Evolutionary conservation across 371 early-diverging fungal species (phyloP).

Genomic region (Mortierella sp.): DNA sequence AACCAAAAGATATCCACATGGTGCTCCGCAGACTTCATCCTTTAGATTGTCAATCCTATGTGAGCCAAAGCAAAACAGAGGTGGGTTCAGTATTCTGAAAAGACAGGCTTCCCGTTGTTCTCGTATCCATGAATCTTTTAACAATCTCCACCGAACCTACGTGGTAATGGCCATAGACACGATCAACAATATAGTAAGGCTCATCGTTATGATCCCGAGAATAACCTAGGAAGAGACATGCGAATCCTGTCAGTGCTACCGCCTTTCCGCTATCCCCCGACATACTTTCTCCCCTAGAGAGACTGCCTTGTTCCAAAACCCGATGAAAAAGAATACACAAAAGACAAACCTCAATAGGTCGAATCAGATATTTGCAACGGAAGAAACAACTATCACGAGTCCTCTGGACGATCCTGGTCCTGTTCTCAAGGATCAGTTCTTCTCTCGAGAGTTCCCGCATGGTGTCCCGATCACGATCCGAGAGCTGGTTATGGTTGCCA

Average conservation of each 20-base stretch:
- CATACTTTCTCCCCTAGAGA: no score
- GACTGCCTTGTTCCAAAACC: no score
- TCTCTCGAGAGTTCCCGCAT: conserved; percentile 32
- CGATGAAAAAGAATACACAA: no score
- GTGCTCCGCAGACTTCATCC: conserved; percentile 68
- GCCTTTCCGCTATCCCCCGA: no score
- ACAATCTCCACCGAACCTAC: conserved; percentile 6
- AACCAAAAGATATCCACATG: conserved; percentile 73
- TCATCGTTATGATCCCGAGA: conserved; percentile 27
- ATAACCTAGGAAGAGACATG: conserved; percentile 14
- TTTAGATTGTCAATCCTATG: conserved; percentile 63
- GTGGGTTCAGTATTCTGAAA: background rate
- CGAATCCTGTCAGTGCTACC: no score
- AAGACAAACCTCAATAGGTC: conserved; percentile 42
- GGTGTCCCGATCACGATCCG: conserved; percentile 41
- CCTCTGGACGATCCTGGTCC: conserved; percentile 29
- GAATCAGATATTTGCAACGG: conserved; percentile 28
- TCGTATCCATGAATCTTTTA: background rate
- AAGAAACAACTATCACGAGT: conserved; percentile 43
- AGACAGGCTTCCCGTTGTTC: background rate
- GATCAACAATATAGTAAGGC: conserved; percentile 33
- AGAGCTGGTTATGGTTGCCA: conserved; percentile 16
- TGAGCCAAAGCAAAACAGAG: background rate
- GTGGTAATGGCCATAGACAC: conserved; percentile 41
- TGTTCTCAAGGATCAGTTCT: conserved; percentile 38